Base-by-base conservation (phyloP, 2,329 filamentous ascomycete species). In the Monilinia laxa region DNA sequence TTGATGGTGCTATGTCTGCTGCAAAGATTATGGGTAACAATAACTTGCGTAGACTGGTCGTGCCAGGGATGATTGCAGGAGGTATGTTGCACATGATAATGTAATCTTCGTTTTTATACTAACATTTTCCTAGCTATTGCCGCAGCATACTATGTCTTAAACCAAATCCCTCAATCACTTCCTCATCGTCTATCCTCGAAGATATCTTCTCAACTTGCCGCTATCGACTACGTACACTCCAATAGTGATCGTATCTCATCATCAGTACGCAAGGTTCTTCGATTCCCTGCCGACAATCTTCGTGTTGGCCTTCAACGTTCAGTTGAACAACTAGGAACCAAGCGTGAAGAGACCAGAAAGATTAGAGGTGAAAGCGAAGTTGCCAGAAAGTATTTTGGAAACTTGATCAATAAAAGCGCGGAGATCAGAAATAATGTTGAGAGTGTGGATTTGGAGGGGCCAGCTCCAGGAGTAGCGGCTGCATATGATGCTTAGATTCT, bases 141-240 rank as follows among this genome's bases (percentile, higher is more conserved):
- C 62, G 90, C 90, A 53, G 83, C 90, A 4, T 89, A 89, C 68
- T 98, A 96, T 77, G 82, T 96, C 67, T 81, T 99, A 31, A 88
- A 89, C 67, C 91, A 94, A 70, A 96, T 99, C 70, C 95, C 95
- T 25, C 86, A 90, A 64, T 95, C 94, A 0, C 87, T 99, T 0
- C 95, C 95, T 1, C 90, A 89, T 64, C 92, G 93, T 14, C 86
- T 99, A 7, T 90, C 90, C 53, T 84, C 84, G 75, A 98, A 98
- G 80, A 90, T 99, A 67, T 89, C 92, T 2, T 82, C 86, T 42
- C 91, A 93, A 74, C 87, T 99, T 49, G 81, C 85, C 10, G 85
- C 90, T 23, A 87, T 97, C 75, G 95, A 99, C 80, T 99, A 98
- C 76, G 91, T 95, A 1, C 95, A 99, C 78, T 80, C 86, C 71